A percentile compares a stretch with the other conserved stretches of the same genome.
Conservation (phyloP, 2,329 filamentous ascomycete species). For the Ceratocystiopsis sp. region DNA sequence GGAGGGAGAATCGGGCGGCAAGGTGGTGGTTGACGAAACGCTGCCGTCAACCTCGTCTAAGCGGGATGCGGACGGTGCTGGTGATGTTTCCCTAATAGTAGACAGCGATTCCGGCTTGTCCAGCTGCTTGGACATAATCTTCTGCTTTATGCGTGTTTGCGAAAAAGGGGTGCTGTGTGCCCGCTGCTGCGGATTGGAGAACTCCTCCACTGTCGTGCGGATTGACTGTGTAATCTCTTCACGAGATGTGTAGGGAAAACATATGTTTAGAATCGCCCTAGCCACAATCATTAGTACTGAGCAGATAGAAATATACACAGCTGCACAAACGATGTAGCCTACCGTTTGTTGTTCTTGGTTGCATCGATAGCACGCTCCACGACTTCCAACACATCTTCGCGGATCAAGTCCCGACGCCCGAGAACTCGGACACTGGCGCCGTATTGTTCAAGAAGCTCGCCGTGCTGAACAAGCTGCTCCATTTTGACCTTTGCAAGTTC, state of each 20-base stretch:
- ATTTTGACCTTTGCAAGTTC: conserved; percentile 94
- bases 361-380: conserved; percentile 74
- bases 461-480: conserved; percentile 79
- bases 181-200: conserved; percentile 53
- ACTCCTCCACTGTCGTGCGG: conserved; percentile 73
- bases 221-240: conserved; percentile 91
- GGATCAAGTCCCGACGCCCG: conserved; percentile 69
- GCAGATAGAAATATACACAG: background rate
- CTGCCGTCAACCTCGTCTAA: conserved; percentile 34
- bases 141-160: conserved; percentile 70
- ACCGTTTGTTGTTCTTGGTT: conserved; percentile 77
- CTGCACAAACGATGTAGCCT: conserved; percentile 11
- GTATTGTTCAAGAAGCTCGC: conserved; percentile 82
- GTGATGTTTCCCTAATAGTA: conserved; percentile 31
- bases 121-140: conserved; percentile 55
- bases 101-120: conserved; percentile 29
- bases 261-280: conserved; percentile 64
- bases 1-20: conserved; percentile 33
- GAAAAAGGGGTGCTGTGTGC: conserved; percentile 60
- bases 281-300: background rate
- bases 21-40: conserved; percentile 43
- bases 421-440: conserved; percentile 75
- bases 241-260: conserved; percentile 91
- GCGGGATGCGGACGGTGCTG: conserved; percentile 24
- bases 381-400: conserved; percentile 72